phyloP scores from a whole-genome alignment of 2,329 filamentous ascomycete genomes.

The Lachnum nothofagi region DNA sequence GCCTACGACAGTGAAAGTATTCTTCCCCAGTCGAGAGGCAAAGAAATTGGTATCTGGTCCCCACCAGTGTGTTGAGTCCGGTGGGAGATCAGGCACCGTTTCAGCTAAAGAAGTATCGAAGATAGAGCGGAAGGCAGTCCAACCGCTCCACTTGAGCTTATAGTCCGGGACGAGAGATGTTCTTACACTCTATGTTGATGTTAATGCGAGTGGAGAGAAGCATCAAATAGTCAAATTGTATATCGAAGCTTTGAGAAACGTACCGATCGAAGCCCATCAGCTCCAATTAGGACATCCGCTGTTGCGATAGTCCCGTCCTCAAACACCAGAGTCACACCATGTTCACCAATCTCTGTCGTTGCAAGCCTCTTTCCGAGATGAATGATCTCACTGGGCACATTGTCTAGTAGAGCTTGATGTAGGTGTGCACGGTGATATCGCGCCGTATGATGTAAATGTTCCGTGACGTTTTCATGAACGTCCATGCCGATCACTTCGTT shows the following conservation, averaged over 20 bases:
- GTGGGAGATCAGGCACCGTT: conserved; percentile 31
- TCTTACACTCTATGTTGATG: conserved; percentile 24
- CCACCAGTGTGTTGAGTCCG: conserved; percentile 36
- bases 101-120: conserved; percentile 34
- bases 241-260: neutral
- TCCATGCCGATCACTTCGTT: conserved; percentile 35
- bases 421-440: conserved; percentile 36
- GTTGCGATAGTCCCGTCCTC: conserved; percentile 28
- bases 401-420: conserved; percentile 32
- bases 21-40: conserved; percentile 26
- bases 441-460: conserved; percentile 33
- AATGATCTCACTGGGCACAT: conserved; percentile 31
- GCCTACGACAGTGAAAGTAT: conserved; percentile 33
- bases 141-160: conserved; percentile 35
- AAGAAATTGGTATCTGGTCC: conserved; percentile 34
- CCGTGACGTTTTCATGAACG: conserved; percentile 29
- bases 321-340: conserved; percentile 29
- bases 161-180: conserved; percentile 28
- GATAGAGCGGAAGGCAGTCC: conserved; percentile 35
- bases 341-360: conserved; percentile 8
- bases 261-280: conserved; percentile 37
- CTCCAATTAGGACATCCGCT: conserved; percentile 33
- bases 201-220: too few relatives aligned
- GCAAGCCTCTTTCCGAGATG: conserved; percentile 32
- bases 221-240: neutral